Conservation (phyloP, 768 basidiomycete genomes). For the Phylloporus rhodoxanthus region DNA sequence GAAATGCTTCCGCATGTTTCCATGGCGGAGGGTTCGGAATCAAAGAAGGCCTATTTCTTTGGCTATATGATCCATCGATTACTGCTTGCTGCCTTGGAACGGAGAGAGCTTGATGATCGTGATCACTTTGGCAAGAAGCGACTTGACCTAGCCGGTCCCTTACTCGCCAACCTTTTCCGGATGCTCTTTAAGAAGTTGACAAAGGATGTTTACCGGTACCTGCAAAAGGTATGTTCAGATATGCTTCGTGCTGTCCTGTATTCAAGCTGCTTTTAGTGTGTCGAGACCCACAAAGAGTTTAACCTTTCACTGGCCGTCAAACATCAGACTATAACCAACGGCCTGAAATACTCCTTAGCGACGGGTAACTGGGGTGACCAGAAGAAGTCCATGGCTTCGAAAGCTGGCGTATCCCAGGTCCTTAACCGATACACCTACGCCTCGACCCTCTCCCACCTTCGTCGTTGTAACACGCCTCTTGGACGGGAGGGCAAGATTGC, state of each 20-base stretch:
- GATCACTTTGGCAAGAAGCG: constrained; percentile 99
- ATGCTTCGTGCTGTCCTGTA: neutral
- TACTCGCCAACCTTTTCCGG: constrained; percentile 94
- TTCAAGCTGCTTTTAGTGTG: constrained; percentile 55
- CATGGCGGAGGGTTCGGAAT: constrained; percentile 91
- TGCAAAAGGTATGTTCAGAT: constrained; percentile 73
- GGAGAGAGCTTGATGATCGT: constrained; percentile 95
- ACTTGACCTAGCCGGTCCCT: constrained; percentile 89
- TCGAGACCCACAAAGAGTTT: constrained; percentile 94
- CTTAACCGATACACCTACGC: constrained; percentile 98
- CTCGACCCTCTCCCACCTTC: constrained; percentile 94
- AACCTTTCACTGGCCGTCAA: constrained; percentile 88
- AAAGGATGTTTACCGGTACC: constrained; percentile 92
- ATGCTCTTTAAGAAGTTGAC: constrained; percentile 97
- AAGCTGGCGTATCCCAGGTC: constrained; percentile 98
- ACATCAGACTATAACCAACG: constrained; percentile 95
- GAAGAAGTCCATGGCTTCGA: constrained; percentile 96
- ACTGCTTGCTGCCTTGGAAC: constrained; percentile 85
- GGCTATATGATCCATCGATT: constrained; percentile 99
- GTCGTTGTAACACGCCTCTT: constrained; percentile 95
- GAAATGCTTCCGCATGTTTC: constrained; percentile 98
- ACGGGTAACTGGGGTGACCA: constrained; percentile 99
- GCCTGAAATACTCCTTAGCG: constrained; percentile 94
- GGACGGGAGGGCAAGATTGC: constrained; percentile 99
- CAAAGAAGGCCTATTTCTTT: constrained; percentile 98